Evolutionary conservation across 352 stramenopile genomes (phyloP), one percentile per base, ranked within the genome.

Genomic region (Phytophthora sp.): DNA sequence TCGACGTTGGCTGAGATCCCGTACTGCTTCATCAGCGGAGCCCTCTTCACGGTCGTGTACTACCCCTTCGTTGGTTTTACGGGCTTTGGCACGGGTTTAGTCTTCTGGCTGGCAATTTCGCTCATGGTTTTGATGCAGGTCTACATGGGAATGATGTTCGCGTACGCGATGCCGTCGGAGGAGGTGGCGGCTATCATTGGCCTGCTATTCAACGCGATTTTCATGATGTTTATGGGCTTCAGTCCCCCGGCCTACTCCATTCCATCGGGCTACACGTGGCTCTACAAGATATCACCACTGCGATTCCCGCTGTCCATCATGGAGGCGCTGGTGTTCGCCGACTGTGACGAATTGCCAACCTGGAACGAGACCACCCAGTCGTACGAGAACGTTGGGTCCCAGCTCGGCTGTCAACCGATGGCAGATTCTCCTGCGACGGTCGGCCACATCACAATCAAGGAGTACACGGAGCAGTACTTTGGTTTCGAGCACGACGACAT

Each of bases 1-100:
- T 63, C 50, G 29, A 70, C 57, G 26, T 29, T 79, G 12, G 42
- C 70, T 23, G 93, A 98, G 77, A 76, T 90, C 24, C 81, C 81
- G 24, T 88, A 85, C 58, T 71, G 80, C n/a, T 73, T 88, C 53
- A 29, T 73, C 16, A 64, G 60, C 2, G 63, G 54, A n/a, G 58
- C 77, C 4, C 42, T 88, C 26, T 82, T 79, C 53, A 74, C 63
- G 2, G 20, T 69, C n/a, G 63, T 82, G 16, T 77, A 69, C 46
- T 81, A 69, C 58, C 66, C 66, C 8, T 69, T 76, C 26, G 73
- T 81, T n/a, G 73, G 73, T 26, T 73, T 81, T 54, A 76, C 58
- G 33, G 70, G 53, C 21, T 36, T 75, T 12, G 51, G 42, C 15
- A 52, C 55, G 9, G 60, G 9, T 23, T 30, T 77, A 8, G 18